Conservation (phyloP, 305 asterid genomes). For the Fraxinus angustifolia region DNA sequence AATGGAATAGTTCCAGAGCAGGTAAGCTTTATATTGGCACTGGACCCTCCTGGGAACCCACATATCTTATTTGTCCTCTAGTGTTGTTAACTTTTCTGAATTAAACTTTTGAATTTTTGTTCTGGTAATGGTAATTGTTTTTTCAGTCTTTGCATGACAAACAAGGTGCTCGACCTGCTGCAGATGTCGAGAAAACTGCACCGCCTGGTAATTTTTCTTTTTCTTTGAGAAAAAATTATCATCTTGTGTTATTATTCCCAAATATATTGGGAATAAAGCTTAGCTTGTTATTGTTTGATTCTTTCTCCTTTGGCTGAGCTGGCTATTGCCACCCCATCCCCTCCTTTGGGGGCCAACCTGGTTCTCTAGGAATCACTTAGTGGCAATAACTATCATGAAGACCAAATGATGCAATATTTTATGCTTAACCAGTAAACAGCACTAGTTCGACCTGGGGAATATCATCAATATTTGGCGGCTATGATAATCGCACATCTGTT, state of each 20-base stretch:
- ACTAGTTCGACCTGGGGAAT: conserved; percentile 84
- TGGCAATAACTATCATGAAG: neutral
- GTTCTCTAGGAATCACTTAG: neutral
- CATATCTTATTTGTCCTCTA: neutral
- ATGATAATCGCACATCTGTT: conserved; percentile 51
- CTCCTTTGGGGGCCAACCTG: neutral
- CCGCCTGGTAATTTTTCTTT: conserved; percentile 45
- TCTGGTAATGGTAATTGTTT: neutral
- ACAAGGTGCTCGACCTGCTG: conserved; percentile 56
- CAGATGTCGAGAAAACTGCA: conserved; percentile 59
- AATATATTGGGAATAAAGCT: neutral
- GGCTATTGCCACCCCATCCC: neutral
- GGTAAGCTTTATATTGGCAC: conserved; percentile 35
- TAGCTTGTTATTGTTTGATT: neutral
- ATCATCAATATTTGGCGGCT: conserved; percentile 85
- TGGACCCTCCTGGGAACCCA: neutral
- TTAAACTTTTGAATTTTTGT: neutral
- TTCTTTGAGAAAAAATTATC: neutral
- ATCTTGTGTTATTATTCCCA: neutral
- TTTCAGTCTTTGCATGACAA: conserved; percentile 19
- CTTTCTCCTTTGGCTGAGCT: neutral
- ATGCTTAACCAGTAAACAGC: conserved; percentile 40
- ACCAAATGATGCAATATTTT: conserved; percentile 21
- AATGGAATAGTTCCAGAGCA: conserved; percentile 86
- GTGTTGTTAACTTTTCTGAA: neutral